A percentile compares a stretch with the other conserved stretches of the same genome.
Conservation (phyloP, 116 monocot genomes). For the Cymodocea nodosa region DNA sequence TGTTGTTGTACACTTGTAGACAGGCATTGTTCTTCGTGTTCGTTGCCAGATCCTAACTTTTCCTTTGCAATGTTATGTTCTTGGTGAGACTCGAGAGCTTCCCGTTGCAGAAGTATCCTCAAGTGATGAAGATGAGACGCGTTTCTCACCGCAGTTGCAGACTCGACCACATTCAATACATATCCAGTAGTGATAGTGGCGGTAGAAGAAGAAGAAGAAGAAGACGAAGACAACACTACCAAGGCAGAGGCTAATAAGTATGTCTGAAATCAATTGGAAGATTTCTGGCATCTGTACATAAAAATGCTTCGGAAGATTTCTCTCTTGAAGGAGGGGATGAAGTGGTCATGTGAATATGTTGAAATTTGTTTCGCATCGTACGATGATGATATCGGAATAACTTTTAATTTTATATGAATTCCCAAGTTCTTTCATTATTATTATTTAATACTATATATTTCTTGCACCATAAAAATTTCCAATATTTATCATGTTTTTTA, state of each 20-base stretch:
- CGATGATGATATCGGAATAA: not conserved
- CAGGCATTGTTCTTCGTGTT: not conserved
- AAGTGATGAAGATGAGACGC: not conserved
- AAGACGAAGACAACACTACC: not conserved
- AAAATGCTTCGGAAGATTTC: not conserved
- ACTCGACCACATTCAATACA: slow-evolving; percentile 4
- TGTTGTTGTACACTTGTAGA: not conserved
- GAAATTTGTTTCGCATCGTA: not conserved
- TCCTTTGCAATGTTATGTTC: not conserved
- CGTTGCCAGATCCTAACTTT: not conserved
- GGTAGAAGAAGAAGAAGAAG: not conserved
- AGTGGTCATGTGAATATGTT: not conserved
- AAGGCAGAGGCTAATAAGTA: not conserved
- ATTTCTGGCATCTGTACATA: not conserved
- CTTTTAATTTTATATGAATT: too few relatives aligned
- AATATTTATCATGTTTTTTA: too few relatives aligned
- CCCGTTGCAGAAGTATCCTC: slow-evolving; percentile 1
- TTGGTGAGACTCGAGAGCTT: slow-evolving; percentile 2
- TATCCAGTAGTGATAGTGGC: not conserved
- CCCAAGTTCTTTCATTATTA: too few relatives aligned
- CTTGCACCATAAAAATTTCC: too few relatives aligned
- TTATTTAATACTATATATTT: too few relatives aligned
- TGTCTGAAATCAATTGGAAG: too few relatives aligned
- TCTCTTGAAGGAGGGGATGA: not conserved
- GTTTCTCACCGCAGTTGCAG: slow-evolving; percentile 1